Percentiles rank a stretch among this genome's conserved stretches.
These are phyloP conservation scores for Iberis pinnata DNA, from an alignment of 345 rosid genomes.

Conservation along the genomic window DNA sequence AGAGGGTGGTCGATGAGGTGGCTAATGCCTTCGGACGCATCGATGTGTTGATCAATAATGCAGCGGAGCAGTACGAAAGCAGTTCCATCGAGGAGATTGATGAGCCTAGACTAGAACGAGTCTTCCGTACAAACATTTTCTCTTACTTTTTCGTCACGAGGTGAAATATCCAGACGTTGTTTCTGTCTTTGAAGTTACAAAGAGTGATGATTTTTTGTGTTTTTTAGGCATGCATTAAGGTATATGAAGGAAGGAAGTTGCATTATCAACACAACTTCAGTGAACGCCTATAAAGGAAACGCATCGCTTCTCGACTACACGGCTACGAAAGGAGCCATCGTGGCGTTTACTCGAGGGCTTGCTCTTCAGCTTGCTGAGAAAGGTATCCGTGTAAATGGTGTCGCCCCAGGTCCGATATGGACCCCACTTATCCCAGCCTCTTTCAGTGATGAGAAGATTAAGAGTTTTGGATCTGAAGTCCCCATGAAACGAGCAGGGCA, in stretches of 20 bases:
- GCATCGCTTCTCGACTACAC: slow-evolving; percentile 54
- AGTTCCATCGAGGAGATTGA: slow-evolving; percentile 54
- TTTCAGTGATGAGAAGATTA: slow-evolving; percentile 40
- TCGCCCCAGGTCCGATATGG: slow-evolving; percentile 83
- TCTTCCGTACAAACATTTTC: slow-evolving; percentile 65
- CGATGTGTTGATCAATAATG: slow-evolving; percentile 62
- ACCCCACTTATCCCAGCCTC: slow-evolving; percentile 69
- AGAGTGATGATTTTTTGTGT: background rate
- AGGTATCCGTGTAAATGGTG: slow-evolving; percentile 66
- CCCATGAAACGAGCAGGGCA: slow-evolving; percentile 76
- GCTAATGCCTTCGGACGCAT: slow-evolving; percentile 50
- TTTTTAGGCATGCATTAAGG: slow-evolving; percentile 45
- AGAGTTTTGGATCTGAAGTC: slow-evolving; percentile 43
- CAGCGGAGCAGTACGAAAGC: slow-evolving; percentile 54
- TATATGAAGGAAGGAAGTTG: slow-evolving; percentile 73
- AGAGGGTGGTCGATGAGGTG: slow-evolving; percentile 53
- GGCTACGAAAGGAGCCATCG: slow-evolving; percentile 69
- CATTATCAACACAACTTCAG: slow-evolving; percentile 68
- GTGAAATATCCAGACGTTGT: slow-evolving; percentile 17
- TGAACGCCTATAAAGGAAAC: slow-evolving; percentile 58
- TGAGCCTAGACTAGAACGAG: slow-evolving; percentile 58
- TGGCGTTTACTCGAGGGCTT: slow-evolving; percentile 65
- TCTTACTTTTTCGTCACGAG: slow-evolving; percentile 50
- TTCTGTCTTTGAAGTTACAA: too few relatives aligned
- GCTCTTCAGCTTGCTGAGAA: slow-evolving; percentile 54